Conservation (phyloP, 257 asterid genomes). For the Lantana camara region DNA sequence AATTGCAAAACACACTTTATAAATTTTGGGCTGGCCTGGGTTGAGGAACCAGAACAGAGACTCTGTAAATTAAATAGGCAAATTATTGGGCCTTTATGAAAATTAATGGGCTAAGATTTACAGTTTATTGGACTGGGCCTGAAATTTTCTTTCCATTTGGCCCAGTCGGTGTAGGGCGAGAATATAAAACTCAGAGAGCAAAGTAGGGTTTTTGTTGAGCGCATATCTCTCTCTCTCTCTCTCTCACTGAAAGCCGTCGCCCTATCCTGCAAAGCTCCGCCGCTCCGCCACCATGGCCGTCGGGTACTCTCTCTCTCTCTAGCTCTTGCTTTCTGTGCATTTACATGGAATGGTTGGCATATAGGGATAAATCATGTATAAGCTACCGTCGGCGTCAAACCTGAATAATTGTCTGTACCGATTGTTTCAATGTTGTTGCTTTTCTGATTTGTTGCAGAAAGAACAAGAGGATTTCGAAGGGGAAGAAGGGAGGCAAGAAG, state of each 20-base stretch:
- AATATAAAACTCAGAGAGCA: not conserved
- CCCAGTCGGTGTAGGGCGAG: constrained; percentile 8
- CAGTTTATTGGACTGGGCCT: not conserved
- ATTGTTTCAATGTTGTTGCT: constrained; percentile 9
- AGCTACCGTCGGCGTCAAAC: not conserved
- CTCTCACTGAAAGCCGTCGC: constrained; percentile 22
- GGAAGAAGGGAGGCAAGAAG: constrained; percentile 76
- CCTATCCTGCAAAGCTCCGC: constrained; percentile 29
- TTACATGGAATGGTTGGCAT: not conserved
- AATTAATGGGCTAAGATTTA: not conserved
- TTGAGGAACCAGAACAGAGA: not conserved
- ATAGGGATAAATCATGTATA: not conserved
- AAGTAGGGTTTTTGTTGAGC: constrained; percentile 34
- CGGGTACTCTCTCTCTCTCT: constrained; percentile 47
- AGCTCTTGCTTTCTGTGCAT: not conserved
- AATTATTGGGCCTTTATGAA: not conserved
- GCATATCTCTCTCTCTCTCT: not conserved
- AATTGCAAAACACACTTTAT: not conserved
- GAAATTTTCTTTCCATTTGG: not conserved
- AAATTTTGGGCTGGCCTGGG: not conserved
- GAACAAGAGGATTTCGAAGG: constrained; percentile 69
- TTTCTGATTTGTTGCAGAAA: constrained; percentile 39
- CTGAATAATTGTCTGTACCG: not conserved
- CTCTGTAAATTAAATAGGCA: not conserved
- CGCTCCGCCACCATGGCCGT: constrained; percentile 73